Conservation (phyloP, 148 eudicot species). For the Persicaria tinctoria region DNA sequence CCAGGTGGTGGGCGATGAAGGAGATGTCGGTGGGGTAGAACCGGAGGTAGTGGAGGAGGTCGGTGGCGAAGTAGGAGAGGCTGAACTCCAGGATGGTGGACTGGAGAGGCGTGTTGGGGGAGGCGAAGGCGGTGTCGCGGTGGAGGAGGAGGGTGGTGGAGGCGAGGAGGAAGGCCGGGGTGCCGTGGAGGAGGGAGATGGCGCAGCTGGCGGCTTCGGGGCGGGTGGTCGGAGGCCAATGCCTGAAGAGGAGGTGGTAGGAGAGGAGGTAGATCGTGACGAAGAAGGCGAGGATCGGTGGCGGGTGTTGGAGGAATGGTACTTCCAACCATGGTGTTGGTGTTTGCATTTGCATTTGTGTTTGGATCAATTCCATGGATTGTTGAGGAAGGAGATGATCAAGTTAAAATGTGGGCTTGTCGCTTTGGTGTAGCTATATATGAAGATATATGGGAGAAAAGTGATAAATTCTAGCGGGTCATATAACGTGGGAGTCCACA, state of each 20-base stretch:
- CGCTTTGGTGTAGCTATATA: too few relatives aligned
- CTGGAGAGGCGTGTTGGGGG: constrained; percentile 40
- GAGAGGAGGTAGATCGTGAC: constrained; percentile 39
- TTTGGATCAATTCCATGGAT: not conserved
- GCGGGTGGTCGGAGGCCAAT: constrained; percentile 54
- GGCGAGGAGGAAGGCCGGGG: constrained; percentile 68
- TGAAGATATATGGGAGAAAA: too few relatives aligned
- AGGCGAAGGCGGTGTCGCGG: constrained; percentile 22
- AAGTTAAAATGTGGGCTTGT: not conserved
- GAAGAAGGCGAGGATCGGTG: constrained; percentile 31
- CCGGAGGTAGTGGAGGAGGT: constrained; percentile 52
- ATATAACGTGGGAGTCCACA: too few relatives aligned
- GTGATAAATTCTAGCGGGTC: too few relatives aligned
- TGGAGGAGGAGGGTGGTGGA: constrained; percentile 26
- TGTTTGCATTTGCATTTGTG: not conserved
- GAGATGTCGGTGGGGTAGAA: constrained; percentile 56
- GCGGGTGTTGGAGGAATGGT: not conserved
- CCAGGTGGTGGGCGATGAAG: constrained; percentile 71
- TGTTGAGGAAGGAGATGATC: not conserved
- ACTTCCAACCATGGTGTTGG: not conserved
- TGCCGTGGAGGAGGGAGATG: constrained; percentile 61
- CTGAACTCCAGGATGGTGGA: constrained; percentile 56
- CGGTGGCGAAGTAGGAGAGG: constrained; percentile 65
- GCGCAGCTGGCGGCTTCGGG: constrained; percentile 73
- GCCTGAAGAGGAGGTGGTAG: constrained; percentile 38